Evolutionary conservation across 2,329 filamentous ascomycete species (phyloP), one percentile per base, ranked within the genome.

Genomic region (Aspergillus tanneri): DNA sequence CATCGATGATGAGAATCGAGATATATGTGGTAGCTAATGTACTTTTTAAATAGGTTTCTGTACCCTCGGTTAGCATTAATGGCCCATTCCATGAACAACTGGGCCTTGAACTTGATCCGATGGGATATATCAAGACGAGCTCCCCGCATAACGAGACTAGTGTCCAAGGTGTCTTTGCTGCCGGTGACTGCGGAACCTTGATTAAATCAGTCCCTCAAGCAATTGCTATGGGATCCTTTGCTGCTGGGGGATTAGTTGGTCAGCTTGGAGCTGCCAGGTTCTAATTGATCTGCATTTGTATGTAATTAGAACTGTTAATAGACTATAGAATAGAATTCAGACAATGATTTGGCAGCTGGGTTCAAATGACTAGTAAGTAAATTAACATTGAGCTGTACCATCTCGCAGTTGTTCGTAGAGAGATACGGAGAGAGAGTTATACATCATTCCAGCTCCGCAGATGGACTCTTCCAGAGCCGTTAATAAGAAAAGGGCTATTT

Each of bases 141-240:
- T 30, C 27, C 4, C 46, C 43, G 3, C 47, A 46, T 18, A 38
- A 43, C 22, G 47, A 47, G 36, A 43, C 52, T 3, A 42, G 35
- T 12, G 38, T 46, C n/a, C 21, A 43, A 4, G 46, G 49, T 2
- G 43, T 50, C 2, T 54, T 54, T 54, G 52, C 41, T 6, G 46
- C 38, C 0, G 52, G 49, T 3, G 49, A 52, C 25, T n/a, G 16
- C 24, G 50, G 41, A 3, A 25, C 43, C 3, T 22, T 32, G 16
- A 10, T 43, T 4, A 53, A 50, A 35, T 32, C 36, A 6, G 47
- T 46, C 14, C 21, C 39, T 8, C 40, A 47, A 14, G 46, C 46
- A 4, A 32, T 24, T 14, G n/a, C 21, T n/a, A 47, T 41, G 24
- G 45, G 36, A 12, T 21, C 45, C 5, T 47, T 42, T 41, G 45